Evolutionary conservation across 768 basidiomycete species (phyloP), one percentile per base, ranked within the genome.

Genomic region (Mycena filopes): DNA sequence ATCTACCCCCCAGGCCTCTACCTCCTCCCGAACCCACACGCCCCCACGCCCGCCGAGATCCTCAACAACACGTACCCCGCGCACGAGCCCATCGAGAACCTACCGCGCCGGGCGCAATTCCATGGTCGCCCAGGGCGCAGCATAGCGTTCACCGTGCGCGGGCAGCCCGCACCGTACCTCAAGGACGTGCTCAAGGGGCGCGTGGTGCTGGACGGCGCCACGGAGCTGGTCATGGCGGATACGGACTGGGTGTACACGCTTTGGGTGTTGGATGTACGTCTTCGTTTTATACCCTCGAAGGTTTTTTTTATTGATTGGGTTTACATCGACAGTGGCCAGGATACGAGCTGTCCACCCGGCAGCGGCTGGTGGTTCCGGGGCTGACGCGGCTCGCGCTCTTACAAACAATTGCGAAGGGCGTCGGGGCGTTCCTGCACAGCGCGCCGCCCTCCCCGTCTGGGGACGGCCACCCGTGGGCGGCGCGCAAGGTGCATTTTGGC

Each of bases 401-500:
- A 21, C 31, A 60, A 25, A 40, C 33, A 29, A 25, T 65, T 31
- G 64, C 57, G 20, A 29, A 7, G 11, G 28, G 38, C 28, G 58
- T 65, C 16, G 40, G 31, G 26, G n/a, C 48, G 13, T 59, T 65
- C 41, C 64, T 65, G 7, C 50, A 29, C 16, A 36, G 48, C n/a
- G 49, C 50, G 12, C 18, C 18, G 41, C 49, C 25, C 5, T 26
- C 45, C 15, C 48, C 55, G 3, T 48, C 40, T 21, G 50, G 45
- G 15, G 33, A 28, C n/a, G 28, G 42, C 12, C 55, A 54, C 40
- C 48, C 46, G 1, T 76, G 74, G 72, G 53, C 68, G 10, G 26
- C 71, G 15, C 46, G 51, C 31, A 60, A 62, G 36, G 63, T 71
- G n/a, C 48, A 66, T 41, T 63, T 54, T 48, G 66, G 66, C 18